Conservation (phyloP, 805 yeast genomes). For the Cyberlindnera euphorbiae region DNA sequence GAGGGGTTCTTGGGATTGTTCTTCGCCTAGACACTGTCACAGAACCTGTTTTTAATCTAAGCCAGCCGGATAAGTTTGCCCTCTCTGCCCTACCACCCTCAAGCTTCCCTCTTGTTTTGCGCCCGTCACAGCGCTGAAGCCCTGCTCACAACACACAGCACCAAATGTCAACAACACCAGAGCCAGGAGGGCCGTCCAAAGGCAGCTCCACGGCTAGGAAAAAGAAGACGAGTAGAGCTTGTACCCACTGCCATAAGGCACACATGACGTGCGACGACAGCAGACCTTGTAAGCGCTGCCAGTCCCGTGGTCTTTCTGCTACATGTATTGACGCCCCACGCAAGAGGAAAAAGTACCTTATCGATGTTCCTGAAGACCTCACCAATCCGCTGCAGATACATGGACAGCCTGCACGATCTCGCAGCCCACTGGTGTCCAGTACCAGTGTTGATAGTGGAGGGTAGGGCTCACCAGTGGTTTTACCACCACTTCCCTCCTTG, state of each 20-base stretch:
- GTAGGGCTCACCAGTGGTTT: too few relatives aligned
- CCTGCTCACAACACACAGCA: too few relatives aligned
- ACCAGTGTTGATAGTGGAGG: too few relatives aligned
- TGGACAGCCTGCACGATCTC: too few relatives aligned
- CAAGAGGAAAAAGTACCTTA: conserved; percentile 74
- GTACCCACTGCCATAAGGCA: conserved; percentile 84
- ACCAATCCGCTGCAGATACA: too few relatives aligned
- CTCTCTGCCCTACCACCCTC: too few relatives aligned
- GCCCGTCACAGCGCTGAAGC: too few relatives aligned
- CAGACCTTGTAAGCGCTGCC: conserved; percentile 81
- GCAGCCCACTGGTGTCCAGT: neutral
- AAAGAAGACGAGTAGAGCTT: conserved; percentile 79
- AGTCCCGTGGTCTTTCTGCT: conserved; percentile 57
- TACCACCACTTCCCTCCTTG: conserved; percentile 6
- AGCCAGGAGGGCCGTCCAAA: neutral
- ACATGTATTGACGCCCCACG: conserved; percentile 89
- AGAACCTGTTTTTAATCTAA: too few relatives aligned
- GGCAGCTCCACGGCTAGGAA: conserved; percentile 30
- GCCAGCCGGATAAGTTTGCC: too few relatives aligned
- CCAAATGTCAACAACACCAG: neutral
- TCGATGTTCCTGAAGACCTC: conserved; percentile 41
- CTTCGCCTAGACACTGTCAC: too few relatives aligned
- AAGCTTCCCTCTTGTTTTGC: neutral
- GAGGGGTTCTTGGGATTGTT: too few relatives aligned
- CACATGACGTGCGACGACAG: conserved; percentile 86